phyloP scores from a whole-genome alignment of 2,329 filamentous ascomycete species.

The Thelonectria discophora region DNA sequence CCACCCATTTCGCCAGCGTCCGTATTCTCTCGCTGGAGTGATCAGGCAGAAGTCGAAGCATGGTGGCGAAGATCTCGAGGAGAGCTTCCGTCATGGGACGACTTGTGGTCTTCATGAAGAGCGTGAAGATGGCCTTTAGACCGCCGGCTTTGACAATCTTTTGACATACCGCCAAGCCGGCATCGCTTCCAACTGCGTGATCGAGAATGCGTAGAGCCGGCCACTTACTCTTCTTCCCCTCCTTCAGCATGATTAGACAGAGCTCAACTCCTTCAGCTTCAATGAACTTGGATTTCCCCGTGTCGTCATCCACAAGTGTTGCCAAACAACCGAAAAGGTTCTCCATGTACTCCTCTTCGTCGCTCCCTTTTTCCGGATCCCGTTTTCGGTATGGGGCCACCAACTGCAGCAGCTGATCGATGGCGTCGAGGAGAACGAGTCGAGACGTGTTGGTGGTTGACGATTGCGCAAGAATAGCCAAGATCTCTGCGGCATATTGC shows the following conservation, averaged over 20 bases:
- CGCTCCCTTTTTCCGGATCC: conserved; percentile 84
- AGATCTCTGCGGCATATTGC: conserved; percentile 90
- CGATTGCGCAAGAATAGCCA: conserved; percentile 87
- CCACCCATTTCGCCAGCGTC: conserved; percentile 90
- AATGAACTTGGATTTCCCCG: conserved; percentile 82
- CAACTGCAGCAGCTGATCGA: conserved; percentile 83
- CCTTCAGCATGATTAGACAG: conserved; percentile 88
- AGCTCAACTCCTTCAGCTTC: conserved; percentile 93
- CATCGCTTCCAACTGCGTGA: conserved; percentile 69
- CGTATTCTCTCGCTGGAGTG: conserved; percentile 83
- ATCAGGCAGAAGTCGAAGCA: conserved; percentile 81
- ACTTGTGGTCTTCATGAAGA: conserved; percentile 84
- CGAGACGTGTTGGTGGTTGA: conserved; percentile 71
- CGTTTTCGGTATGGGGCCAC: conserved; percentile 85
- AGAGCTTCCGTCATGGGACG: conserved; percentile 80
- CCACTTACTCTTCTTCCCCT: conserved; percentile 83
- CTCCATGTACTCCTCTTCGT: conserved; percentile 95
- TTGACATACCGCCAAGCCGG: conserved; percentile 72
- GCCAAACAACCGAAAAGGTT: conserved; percentile 90
- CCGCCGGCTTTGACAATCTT: conserved; percentile 84
- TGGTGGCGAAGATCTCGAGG: conserved; percentile 82
- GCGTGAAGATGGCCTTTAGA: conserved; percentile 83
- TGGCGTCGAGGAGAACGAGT: conserved; percentile 72
- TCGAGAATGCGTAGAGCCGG: conserved; percentile 84
- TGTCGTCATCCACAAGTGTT: conserved; percentile 77